Evolutionary conservation across 371 early-diverging fungal genomes (phyloP).

Genomic region (Capillidium rhysosporum): DNA sequence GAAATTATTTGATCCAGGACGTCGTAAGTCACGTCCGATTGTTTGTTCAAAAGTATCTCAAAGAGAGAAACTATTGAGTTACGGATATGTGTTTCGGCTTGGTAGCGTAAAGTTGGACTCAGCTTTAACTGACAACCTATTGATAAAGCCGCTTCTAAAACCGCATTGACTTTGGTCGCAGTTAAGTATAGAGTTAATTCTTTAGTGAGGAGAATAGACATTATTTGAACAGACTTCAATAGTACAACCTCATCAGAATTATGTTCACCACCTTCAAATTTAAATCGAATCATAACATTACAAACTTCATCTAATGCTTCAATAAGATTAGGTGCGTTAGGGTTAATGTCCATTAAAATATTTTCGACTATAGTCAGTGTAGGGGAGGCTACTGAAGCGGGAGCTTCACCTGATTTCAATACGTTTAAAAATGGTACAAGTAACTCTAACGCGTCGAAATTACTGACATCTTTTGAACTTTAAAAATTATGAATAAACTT

Average conservation of each 20-base stretch:
- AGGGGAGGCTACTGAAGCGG: not conserved
- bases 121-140: not conserved
- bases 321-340: conserved; percentile 30
- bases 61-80: not conserved
- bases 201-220: not conserved
- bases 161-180: not conserved
- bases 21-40: not conserved
- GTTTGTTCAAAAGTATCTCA: not conserved
- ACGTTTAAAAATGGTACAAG: not conserved
- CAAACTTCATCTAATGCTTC: conserved; percentile 49
- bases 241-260: conserved; percentile 86
- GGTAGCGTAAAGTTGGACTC: not conserved
- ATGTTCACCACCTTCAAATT: conserved; percentile 85
- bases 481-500: not conserved
- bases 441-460: not conserved
- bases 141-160: not conserved
- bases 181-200: not conserved
- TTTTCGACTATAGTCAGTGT: not conserved
- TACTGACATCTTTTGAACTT: not conserved
- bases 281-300: conserved; percentile 75
- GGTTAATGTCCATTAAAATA: not conserved
- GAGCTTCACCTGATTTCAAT: not conserved
- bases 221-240: conserved; percentile 49
- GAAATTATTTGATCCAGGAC: conserved; percentile 32
- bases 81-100: not conserved